phyloP scores from a whole-genome alignment of 1,139 yeast genomes.

The Arxiozyma telluris region DNA sequence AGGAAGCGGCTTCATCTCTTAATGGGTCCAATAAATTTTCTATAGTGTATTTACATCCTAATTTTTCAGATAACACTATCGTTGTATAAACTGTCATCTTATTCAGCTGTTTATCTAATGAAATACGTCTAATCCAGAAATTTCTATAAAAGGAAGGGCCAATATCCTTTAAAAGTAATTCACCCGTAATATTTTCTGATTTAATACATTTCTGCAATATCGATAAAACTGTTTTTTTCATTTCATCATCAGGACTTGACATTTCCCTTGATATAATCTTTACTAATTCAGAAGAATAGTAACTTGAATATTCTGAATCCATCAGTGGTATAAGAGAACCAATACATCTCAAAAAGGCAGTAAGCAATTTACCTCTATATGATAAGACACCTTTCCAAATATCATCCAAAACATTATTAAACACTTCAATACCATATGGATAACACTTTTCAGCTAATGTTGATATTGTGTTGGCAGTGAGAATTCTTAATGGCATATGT shows the following conservation, averaged over 20 bases:
- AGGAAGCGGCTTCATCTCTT: constrained; percentile 76
- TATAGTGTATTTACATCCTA: constrained; percentile 57
- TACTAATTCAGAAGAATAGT: constrained; percentile 69
- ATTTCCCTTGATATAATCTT: constrained; percentile 63
- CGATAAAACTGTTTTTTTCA: constrained; percentile 63
- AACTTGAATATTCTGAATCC: constrained; percentile 74
- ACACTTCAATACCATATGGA: constrained; percentile 88
- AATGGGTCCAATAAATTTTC: constrained; percentile 50
- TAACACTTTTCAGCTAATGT: constrained; percentile 76
- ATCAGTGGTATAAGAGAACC: constrained; percentile 79
- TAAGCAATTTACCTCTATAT: constrained; percentile 71
- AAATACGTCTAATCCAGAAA: constrained; percentile 74
- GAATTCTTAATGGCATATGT: constrained; percentile 53
- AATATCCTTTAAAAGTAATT: constrained; percentile 41
- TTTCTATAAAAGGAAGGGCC: constrained; percentile 55
- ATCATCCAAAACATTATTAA: constrained; percentile 55
- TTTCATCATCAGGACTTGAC: constrained; percentile 78
- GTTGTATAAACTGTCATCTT: constrained; percentile 69
- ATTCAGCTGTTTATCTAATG: constrained; percentile 47
- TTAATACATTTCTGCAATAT: constrained; percentile 51
- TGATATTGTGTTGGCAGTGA: constrained; percentile 64
- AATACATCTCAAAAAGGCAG: constrained; percentile 68
- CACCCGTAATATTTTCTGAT: constrained; percentile 44
- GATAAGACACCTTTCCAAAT: constrained; percentile 71
- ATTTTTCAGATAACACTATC: constrained; percentile 51